phyloP scores from a whole-genome alignment of 345 rosid genomes.

The Ceriops zippeliana region DNA sequence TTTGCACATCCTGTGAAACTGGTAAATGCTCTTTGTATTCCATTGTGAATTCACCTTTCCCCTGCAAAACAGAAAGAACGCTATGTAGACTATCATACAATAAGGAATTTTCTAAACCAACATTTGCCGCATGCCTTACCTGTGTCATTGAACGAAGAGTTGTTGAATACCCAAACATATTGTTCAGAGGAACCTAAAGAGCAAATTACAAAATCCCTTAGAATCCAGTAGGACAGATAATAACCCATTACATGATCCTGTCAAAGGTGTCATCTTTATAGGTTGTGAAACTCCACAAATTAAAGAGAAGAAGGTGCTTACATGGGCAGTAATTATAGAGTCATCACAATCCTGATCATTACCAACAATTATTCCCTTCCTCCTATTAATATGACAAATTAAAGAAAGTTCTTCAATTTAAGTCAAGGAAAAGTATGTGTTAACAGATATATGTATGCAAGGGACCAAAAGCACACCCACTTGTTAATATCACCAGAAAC shows the following conservation, averaged over 20 bases:
- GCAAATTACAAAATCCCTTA: neutral
- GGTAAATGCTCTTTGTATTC: constrained; percentile 93
- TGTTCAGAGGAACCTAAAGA: constrained; percentile 86
- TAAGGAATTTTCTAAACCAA: no score
- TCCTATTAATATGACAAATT: constrained; percentile 39
- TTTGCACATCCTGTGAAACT: constrained; percentile 84
- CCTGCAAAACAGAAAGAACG: constrained; percentile 36
- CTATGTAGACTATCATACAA: neutral
- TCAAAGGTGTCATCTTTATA: no score
- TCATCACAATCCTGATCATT: constrained; percentile 98
- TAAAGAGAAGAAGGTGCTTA: constrained; percentile 28
- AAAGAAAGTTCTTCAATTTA: constrained; percentile 7
- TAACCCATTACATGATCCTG: no score
- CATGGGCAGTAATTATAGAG: constrained; percentile 71
- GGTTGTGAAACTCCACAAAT: neutral
- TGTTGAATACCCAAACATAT: constrained; percentile 98
- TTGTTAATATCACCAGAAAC: constrained; percentile 97
- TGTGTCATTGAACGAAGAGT: constrained; percentile 97
- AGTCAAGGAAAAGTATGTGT: neutral
- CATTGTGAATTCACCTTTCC: constrained; percentile 98
- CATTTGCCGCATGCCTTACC: constrained; percentile 26
- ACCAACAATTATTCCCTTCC: constrained; percentile 95
- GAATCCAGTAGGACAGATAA: neutral
- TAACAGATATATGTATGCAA: neutral
- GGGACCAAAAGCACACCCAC: constrained; percentile 36